Evolutionary conservation across 345 rosid genomes (phyloP).

Genomic region (Nephelium lappaceum): DNA sequence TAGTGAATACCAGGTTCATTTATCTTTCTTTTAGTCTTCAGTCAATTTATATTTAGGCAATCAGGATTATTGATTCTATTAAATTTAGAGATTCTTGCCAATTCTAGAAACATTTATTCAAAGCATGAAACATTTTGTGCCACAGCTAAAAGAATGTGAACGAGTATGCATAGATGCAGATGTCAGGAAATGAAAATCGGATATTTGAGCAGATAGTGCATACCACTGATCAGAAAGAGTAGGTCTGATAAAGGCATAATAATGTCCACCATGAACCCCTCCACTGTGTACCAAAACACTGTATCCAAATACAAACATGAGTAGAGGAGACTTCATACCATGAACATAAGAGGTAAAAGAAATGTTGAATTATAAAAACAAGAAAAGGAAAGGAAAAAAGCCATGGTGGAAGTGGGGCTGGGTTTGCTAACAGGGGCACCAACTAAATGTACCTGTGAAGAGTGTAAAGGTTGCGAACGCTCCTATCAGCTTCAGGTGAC

Average conservation of each 20-base stretch:
- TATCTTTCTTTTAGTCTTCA: not conserved
- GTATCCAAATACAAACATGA: conserved; percentile 38
- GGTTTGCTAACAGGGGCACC: not conserved
- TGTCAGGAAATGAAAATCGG: not conserved
- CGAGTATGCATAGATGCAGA: not conserved
- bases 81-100: not conserved
- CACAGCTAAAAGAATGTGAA: not conserved
- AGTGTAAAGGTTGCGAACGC: conserved; percentile 87
- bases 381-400: not conserved
- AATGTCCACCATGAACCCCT: conserved; percentile 97
- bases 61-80: not conserved
- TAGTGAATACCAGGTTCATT: not conserved
- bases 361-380: not conserved
- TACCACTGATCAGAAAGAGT: conserved; percentile 96
- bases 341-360: not conserved
- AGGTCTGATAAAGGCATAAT: conserved; percentile 97
- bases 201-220: conserved; percentile 15
- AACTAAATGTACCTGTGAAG: conserved; percentile 66
- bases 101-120: not conserved
- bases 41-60: not conserved
- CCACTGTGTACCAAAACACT: conserved; percentile 98
- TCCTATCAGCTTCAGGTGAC: conserved; percentile 91
- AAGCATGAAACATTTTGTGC: not conserved
- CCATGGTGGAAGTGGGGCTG: not conserved
- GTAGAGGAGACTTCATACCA: conserved; percentile 15